Conservation (phyloP, 768 basidiomycete genomes). For the Xanthoconium purpureum region DNA sequence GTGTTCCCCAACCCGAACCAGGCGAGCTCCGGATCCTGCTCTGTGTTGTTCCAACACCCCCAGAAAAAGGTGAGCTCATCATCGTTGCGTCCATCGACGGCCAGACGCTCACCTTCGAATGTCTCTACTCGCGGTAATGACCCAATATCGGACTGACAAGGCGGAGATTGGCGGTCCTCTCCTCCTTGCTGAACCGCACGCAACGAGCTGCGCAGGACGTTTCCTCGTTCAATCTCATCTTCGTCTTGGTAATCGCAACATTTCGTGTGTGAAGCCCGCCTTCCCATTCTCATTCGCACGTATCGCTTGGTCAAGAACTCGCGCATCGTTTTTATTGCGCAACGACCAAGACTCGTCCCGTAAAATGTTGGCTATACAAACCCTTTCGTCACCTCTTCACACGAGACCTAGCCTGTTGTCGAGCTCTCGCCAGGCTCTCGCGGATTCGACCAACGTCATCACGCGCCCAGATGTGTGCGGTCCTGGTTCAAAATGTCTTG, state of each 20-base stretch:
- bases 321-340: conserved; percentile 10
- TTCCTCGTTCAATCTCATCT: conserved; percentile 22
- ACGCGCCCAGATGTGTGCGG: conserved; percentile 4
- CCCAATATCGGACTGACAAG: background rate
- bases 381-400: background rate
- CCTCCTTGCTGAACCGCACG: conserved; percentile 8
- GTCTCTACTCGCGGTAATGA: background rate
- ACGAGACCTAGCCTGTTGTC: background rate
- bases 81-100: background rate
- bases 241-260: conserved; percentile 24
- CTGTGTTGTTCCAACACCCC: conserved; percentile 23
- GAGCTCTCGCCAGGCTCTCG: conserved; percentile 19
- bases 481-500: conserved; percentile 8
- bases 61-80: conserved; percentile 21
- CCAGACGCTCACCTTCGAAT: conserved; percentile 1
- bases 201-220: conserved; percentile 31
- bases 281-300: conserved; percentile 10
- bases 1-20: conserved; percentile 27
- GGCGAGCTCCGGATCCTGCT: conserved; percentile 21
- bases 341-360: conserved; percentile 2
- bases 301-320: conserved; percentile 1
- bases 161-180: background rate
- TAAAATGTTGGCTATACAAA: conserved; percentile 20
- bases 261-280: conserved; percentile 5
- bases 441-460: conserved; percentile 26